phyloP scores from a whole-genome alignment of 768 basidiomycete genomes.

The Suillus plorans region DNA sequence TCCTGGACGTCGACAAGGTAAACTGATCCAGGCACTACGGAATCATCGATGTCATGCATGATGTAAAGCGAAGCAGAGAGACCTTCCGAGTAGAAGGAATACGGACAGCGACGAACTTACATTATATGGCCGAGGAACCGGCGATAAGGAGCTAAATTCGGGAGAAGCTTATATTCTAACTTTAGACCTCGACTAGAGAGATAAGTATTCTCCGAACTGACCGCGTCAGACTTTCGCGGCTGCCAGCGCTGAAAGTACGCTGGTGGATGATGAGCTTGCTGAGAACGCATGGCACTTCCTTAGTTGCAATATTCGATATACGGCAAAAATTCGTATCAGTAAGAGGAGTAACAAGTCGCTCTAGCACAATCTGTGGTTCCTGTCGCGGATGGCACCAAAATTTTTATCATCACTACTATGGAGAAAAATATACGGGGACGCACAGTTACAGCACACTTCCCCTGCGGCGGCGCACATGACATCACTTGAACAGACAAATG shows the following conservation, averaged over 20 bases:
- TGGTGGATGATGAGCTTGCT: not conserved
- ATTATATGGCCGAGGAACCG: not conserved
- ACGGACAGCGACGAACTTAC: not conserved
- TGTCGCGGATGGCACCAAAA: not conserved
- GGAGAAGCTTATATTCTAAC: not conserved
- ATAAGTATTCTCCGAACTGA: not conserved
- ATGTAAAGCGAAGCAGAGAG: not conserved
- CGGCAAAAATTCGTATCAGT: not conserved
- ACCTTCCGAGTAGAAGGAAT: not conserved
- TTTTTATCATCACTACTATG: not conserved
- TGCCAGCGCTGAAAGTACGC: not conserved
- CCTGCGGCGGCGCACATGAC: not conserved
- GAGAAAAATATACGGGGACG: not conserved
- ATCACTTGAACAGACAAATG: not conserved
- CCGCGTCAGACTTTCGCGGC: not conserved
- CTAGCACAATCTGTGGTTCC: not conserved
- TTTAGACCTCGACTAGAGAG: not conserved
- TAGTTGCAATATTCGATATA: not conserved
- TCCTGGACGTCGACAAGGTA: slow-evolving; percentile 25
- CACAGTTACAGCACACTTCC: not conserved
- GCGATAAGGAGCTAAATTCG: slow-evolving; percentile 1
- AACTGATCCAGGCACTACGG: slow-evolving; percentile 22
- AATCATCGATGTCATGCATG: slow-evolving; percentile 19
- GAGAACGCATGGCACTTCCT: not conserved
- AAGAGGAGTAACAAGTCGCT: not conserved